Percentiles rank a stretch among this genome's conserved stretches.
phyloP scores from a whole-genome alignment of 2,329 filamentous ascomycete species.

The Lachnellula occidentalis region DNA sequence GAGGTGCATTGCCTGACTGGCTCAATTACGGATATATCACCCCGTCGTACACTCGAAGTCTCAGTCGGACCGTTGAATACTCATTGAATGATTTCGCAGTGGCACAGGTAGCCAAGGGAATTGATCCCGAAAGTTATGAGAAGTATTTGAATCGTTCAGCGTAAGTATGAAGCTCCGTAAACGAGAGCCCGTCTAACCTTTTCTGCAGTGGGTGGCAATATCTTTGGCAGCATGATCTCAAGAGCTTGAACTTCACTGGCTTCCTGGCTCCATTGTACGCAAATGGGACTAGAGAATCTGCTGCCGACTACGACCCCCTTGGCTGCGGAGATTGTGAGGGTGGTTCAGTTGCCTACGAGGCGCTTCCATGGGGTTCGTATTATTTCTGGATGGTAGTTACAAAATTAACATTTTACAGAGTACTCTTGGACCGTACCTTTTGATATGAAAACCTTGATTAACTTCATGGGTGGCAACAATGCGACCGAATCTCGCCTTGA shows the following conservation, averaged over 20 bases:
- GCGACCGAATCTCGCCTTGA: slow-evolving; percentile 44
- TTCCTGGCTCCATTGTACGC: slow-evolving; percentile 50
- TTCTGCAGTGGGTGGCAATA: slow-evolving; percentile 49
- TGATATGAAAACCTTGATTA: slow-evolving; percentile 49
- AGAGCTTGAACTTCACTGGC: slow-evolving; percentile 44
- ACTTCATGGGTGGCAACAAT: slow-evolving; percentile 44
- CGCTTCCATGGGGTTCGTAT: slow-evolving; percentile 38
- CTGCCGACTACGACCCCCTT: slow-evolving; percentile 34
- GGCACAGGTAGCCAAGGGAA: slow-evolving; percentile 55
- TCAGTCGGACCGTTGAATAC: slow-evolving; percentile 62
- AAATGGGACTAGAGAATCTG: slow-evolving; percentile 40
- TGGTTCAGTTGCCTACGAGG: slow-evolving; percentile 47
- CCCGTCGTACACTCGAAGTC: slow-evolving; percentile 49
- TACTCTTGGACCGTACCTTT: slow-evolving; percentile 50
- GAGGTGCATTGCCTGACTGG: slow-evolving; percentile 65
- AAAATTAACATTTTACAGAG: slow-evolving; percentile 16
- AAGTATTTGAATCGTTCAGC: slow-evolving; percentile 46
- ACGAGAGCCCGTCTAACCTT: background rate
- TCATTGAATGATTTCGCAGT: slow-evolving; percentile 63
- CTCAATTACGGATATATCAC: slow-evolving; percentile 54
- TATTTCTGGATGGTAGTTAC: background rate
- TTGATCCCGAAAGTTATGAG: slow-evolving; percentile 38
- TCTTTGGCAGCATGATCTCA: slow-evolving; percentile 48
- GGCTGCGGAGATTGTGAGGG: slow-evolving; percentile 50
- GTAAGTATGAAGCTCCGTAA: background rate